phyloP scores from a whole-genome alignment of 257 asterid genomes.

The Nicotiana benthamiana region DNA sequence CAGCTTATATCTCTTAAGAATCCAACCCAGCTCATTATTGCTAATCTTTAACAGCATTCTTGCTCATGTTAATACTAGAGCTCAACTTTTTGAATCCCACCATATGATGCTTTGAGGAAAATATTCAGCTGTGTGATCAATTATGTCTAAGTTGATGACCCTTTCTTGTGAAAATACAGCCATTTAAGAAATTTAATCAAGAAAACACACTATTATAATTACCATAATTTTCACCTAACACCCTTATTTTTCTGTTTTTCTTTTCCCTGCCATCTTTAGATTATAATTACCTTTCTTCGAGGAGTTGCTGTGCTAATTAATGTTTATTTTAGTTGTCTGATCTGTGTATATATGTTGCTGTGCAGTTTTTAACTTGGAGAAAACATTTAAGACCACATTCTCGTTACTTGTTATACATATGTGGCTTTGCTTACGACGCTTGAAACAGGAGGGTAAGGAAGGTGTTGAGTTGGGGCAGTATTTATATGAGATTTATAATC shows the following conservation, averaged over 20 bases:
- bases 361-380: conserved; percentile 95
- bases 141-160: background rate
- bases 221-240: background rate
- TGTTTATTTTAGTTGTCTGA: conserved; percentile 5
- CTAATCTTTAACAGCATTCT: background rate
- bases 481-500: conserved; percentile 78
- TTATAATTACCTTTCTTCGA: background rate
- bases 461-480: conserved; percentile 92
- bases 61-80: background rate
- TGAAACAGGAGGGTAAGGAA: conserved; percentile 83
- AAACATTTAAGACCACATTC: conserved; percentile 79
- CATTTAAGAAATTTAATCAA: background rate
- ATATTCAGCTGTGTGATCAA: background rate
- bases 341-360: background rate
- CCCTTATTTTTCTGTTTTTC: background rate
- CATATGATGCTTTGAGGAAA: background rate
- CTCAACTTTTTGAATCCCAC: background rate
- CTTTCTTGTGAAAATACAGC: background rate
- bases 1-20: background rate
- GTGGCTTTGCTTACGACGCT: conserved; percentile 91
- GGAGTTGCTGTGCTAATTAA: background rate
- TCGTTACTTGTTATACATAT: conserved; percentile 82
- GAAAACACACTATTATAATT: background rate
- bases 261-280: background rate
- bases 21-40: background rate